These are phyloP conservation scores for Hibiscus mutabilis DNA, from an alignment of 345 rosid genomes.

Conservation along the genomic window DNA sequence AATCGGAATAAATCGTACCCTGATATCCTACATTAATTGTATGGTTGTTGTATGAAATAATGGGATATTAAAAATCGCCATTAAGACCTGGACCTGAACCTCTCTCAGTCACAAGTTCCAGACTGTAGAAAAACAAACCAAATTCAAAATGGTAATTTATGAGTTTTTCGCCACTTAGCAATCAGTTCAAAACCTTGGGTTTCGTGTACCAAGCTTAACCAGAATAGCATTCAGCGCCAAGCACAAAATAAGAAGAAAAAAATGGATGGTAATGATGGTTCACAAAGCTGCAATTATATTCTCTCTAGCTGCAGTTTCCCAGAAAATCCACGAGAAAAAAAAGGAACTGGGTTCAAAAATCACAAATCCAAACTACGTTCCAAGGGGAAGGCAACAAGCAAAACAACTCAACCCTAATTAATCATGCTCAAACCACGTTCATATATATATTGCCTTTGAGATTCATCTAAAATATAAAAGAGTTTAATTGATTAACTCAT, in stretches of 20 bases:
- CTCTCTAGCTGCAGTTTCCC: neutral
- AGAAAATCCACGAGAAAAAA: neutral
- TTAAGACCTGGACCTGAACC: neutral
- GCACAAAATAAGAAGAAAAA: neutral
- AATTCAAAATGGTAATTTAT: neutral
- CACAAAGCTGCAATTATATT: neutral
- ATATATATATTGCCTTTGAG: neutral
- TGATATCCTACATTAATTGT: neutral
- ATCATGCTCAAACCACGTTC: neutral
- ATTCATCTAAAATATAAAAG: neutral
- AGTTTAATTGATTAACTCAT: neutral
- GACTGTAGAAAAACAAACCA: neutral
- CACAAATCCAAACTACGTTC: no score
- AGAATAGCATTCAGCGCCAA: slow-evolving; percentile 9
- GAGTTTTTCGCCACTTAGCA: neutral
- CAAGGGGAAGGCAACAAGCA: neutral
- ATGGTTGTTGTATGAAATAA: slow-evolving; percentile 2
- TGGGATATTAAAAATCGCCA: neutral
- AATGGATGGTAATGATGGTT: neutral
- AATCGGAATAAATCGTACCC: neutral
- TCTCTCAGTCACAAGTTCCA: neutral
- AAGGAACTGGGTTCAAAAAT: no score
- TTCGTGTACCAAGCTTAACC: neutral
- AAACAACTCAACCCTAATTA: neutral
- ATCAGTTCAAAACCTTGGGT: neutral